phyloP scores from a whole-genome alignment of 176 grass and related monocot genomes.

The Oryza australiensis region DNA sequence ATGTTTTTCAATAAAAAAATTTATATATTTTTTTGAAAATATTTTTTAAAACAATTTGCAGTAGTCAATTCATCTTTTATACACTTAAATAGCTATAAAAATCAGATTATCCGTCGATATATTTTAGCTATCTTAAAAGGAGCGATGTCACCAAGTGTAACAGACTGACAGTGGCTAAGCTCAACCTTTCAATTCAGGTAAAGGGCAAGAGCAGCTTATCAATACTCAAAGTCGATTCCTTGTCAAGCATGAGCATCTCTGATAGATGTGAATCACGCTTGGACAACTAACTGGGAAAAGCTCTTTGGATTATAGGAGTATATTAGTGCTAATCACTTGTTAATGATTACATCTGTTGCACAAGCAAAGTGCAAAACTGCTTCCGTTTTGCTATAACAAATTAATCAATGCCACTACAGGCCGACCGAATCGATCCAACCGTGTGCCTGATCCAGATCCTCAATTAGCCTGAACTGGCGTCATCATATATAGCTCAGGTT shows the following conservation, averaged over 20 bases:
- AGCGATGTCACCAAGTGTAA: neutral
- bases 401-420: neutral
- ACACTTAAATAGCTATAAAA: too few relatives aligned
- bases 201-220: constrained; percentile 28
- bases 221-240: neutral
- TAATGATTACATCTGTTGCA: constrained; percentile 23
- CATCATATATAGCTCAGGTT: neutral
- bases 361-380: constrained; percentile 34
- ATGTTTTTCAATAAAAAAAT: too few relatives aligned
- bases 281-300: neutral
- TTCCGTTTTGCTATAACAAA: constrained; percentile 22
- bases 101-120: too few relatives aligned
- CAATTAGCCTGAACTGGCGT: neutral
- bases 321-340: neutral
- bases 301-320: neutral
- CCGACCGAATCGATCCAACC: neutral
- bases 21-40: too few relatives aligned
- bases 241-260: neutral
- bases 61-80: too few relatives aligned
- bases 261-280: neutral
- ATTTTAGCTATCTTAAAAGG: too few relatives aligned
- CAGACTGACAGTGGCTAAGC: neutral
- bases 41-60: too few relatives aligned
- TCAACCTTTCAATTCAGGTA: constrained; percentile 35
- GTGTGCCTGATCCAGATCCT: neutral